Conservation (phyloP, 2,329 filamentous ascomycete species). For the Aspergillus novofumigatus region DNA sequence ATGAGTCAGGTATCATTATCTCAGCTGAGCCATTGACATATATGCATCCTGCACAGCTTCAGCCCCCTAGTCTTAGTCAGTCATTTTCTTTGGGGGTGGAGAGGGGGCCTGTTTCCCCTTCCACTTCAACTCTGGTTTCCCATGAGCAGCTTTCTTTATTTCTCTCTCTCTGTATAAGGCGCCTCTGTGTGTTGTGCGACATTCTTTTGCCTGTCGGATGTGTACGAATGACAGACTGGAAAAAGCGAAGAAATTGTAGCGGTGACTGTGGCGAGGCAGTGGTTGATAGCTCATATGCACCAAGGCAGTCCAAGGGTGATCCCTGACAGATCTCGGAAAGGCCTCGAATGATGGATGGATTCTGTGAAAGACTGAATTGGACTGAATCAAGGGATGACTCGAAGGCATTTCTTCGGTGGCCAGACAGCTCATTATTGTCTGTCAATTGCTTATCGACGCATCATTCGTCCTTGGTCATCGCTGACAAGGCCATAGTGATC, state of each 20-base stretch:
- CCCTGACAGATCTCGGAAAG: slow-evolving; percentile 4
- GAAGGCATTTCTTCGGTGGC: not conserved
- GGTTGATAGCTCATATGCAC: slow-evolving; percentile 17
- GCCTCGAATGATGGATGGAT: not conserved
- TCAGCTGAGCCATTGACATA: not conserved
- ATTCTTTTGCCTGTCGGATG: not conserved
- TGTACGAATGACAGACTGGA: not conserved
- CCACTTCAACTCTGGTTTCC: not conserved
- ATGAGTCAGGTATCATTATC: not conserved
- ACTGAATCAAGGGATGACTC: not conserved
- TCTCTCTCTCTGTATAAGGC: not conserved
- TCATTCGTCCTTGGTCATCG: not conserved
- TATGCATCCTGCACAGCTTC: not conserved
- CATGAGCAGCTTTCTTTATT: not conserved
- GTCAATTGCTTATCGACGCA: not conserved
- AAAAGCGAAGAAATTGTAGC: not conserved
- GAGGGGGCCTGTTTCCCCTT: not conserved
- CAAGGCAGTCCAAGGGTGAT: slow-evolving; percentile 10
- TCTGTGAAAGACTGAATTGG: not conserved
- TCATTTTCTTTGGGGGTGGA: too few species aligned
- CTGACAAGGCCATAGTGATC: not conserved
- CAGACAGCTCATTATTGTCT: not conserved
- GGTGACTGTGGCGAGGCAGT: not conserved
- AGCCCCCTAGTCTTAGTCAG: not conserved
- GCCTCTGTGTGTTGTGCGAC: not conserved